Evolutionary conservation across 2,329 filamentous ascomycete species (phyloP), one percentile per base, ranked within the genome.

Genomic region (Trichoderma sp.): DNA sequence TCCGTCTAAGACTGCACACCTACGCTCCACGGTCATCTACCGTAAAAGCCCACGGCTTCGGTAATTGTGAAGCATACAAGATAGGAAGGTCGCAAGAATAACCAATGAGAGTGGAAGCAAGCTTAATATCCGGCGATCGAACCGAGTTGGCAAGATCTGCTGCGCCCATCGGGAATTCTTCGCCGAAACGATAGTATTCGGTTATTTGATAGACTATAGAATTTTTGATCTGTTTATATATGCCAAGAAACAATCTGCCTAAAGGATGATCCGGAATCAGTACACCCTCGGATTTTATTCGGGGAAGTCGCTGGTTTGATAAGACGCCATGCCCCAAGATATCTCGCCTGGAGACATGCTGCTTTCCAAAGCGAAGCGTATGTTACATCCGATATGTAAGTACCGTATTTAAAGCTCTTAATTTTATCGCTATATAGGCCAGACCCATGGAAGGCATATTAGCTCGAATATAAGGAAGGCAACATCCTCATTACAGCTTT

Each of bases 101-200:
- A 46, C 32, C 51, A 46, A 56, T 65, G 43, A 65, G 24, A 52
- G 51, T 55, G 18, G 30, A 26, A 32, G 61, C 51, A 65, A 65
- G 34, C 34, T 56, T 65, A 55, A 8, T 4, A 46, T 55, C 34
- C 34, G n/a, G 61, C 5, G 21, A 8, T 52, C 26, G 34, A 46
- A 14, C 61, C 61, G 24, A 39, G 1, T 39, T 30, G 34, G 61
- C 34, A 30, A 56, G 61, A 56, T 65, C 34, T 55, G 18, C 14
- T 30, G 26, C 34, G 18, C 13, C 4, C 11, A 18, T 46, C 24
- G 51, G 34, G 11, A 5, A 16, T 32, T 64, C 61, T 24, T 39
- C 18, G 2, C 49, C 24, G 43, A 61, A 28, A 24, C 6, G 6
- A 43, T 10, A 8, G 18, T 14, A 26, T 60, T 26, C 32, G 28